phyloP scores from a whole-genome alignment of 176 grass and related monocot species.

The Echinochloa phyllopogon region DNA sequence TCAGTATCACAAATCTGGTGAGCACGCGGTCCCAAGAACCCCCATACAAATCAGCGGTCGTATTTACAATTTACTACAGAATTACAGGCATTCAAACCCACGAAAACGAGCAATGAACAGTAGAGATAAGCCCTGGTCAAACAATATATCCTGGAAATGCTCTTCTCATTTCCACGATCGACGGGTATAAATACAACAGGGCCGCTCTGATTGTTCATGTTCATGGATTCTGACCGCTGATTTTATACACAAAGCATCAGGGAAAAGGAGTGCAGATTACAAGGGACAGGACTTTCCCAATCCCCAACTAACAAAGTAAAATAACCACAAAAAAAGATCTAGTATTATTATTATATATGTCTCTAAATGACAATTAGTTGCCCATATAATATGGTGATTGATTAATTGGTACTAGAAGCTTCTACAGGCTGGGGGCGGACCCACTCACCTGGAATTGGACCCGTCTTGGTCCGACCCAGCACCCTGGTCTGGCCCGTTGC shows the following conservation, averaged over 20 bases:
- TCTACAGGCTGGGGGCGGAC: conserved; percentile 5
- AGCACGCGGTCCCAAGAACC: background rate
- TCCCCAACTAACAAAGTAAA: conserved; percentile 14
- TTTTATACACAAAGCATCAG: conserved; percentile 2
- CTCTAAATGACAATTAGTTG: conserved; percentile 31
- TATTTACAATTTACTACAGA: background rate
- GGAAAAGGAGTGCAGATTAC: conserved; percentile 15
- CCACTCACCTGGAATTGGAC: conserved; percentile 64
- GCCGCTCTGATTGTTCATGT: background rate
- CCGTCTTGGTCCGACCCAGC: conserved; percentile 52
- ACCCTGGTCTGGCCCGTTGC: conserved; percentile 50
- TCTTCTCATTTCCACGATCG: conserved; percentile 5
- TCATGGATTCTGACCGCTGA: background rate
- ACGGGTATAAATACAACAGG: background rate
- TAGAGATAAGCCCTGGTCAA: background rate
- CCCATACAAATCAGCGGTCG: background rate
- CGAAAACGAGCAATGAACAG: background rate
- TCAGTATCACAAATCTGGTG: background rate
- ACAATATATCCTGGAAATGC: background rate
- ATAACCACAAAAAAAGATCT: background rate
- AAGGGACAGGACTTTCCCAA: background rate
- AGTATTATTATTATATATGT: background rate
- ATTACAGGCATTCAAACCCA: background rate
- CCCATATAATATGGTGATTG: conserved; percentile 1
- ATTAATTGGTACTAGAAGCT: conserved; percentile 32